Evolutionary conservation across 352 stramenopile genomes (phyloP).

Genomic region (Thraustochytrium sp.): DNA sequence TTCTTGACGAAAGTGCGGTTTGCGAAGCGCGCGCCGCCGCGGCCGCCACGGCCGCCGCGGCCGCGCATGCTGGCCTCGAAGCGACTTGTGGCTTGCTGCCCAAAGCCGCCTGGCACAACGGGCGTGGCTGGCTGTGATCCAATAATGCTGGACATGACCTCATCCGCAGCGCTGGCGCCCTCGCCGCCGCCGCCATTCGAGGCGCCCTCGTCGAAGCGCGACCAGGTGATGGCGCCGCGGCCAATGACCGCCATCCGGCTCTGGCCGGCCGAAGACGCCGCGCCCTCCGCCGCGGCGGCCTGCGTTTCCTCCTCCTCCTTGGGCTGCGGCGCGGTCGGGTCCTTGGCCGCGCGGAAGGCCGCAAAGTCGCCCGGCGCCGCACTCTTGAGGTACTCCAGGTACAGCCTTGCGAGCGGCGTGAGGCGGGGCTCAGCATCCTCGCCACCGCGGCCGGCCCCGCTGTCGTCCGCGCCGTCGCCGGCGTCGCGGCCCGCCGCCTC

Average conservation of each 20-base stretch:
- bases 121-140: neutral
- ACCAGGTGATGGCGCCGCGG: slow-evolving; percentile 4
- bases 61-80: neutral
- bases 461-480: neutral
- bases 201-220: neutral
- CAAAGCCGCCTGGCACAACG: neutral
- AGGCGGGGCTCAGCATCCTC: neutral
- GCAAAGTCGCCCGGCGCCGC: neutral
- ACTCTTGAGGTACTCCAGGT: slow-evolving; percentile 22
- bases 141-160: slow-evolving; percentile 19
- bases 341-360: neutral
- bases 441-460: neutral
- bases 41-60: neutral
- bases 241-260: neutral
- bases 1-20: slow-evolving; percentile 16
- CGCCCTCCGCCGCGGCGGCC: neutral
- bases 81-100: neutral
- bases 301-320: neutral
- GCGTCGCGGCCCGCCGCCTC: neutral
- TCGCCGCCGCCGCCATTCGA: neutral
- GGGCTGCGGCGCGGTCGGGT: neutral
- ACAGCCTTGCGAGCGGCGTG: neutral
- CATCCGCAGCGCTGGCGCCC: too few species aligned
- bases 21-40: neutral
- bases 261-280: neutral